Percentiles rank a stretch among this genome's conserved stretches.
These are phyloP conservation scores for Blumeriella jaapii DNA, from an alignment of 2,329 filamentous ascomycete species.

Conservation along the genomic window DNA sequence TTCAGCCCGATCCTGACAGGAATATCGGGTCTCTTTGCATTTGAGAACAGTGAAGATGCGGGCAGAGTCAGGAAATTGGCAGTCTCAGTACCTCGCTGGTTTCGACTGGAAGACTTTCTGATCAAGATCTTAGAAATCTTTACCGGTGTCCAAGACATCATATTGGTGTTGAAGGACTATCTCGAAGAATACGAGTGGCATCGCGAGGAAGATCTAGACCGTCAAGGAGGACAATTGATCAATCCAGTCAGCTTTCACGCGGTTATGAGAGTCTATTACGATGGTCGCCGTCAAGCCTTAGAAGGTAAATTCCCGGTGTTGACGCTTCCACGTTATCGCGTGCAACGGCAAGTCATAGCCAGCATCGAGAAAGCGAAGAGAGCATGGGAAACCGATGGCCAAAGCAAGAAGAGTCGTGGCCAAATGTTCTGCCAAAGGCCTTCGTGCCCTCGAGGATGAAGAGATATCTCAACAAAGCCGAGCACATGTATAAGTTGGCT, in stretches of 20 bases:
- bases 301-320: background rate
- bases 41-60: background rate
- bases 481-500: background rate
- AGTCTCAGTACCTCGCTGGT: background rate
- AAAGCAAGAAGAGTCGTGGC: background rate
- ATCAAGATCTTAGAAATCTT: background rate
- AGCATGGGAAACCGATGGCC: background rate
- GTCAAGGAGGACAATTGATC: background rate
- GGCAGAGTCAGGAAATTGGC: conserved; percentile 1
- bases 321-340: background rate
- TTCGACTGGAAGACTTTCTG: background rate
- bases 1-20: background rate
- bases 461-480: background rate
- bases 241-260: background rate
- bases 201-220: background rate
- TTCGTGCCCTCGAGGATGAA: background rate
- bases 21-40: background rate
- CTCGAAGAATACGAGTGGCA: background rate
- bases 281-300: background rate
- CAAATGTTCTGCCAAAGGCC: background rate
- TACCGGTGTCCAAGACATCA: background rate
- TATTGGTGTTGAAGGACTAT: background rate
- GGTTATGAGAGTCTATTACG: background rate
- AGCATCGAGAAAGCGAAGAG: background rate
- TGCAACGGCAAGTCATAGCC: background rate